Evolutionary conservation across 73 alveolate genomes (phyloP).

Genomic region (Stentor coeruleus): DNA sequence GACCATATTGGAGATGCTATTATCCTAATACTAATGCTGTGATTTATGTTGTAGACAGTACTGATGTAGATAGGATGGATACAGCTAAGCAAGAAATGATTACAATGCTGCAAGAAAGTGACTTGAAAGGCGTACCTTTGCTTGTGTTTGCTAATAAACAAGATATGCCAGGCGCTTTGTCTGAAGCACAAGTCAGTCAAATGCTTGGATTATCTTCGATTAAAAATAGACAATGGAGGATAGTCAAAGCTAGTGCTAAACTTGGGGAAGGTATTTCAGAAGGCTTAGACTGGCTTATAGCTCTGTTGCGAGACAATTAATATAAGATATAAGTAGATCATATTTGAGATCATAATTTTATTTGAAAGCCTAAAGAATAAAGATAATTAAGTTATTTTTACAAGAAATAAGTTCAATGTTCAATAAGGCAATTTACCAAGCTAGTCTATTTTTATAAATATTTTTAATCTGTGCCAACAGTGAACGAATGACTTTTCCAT

Average conservation of each 20-base stretch:
- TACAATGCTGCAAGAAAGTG: constrained; percentile 42
- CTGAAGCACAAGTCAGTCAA: constrained; percentile 33
- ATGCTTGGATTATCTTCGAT: constrained; percentile 28
- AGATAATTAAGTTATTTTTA: no score
- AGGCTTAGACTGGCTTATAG: constrained; percentile 54
- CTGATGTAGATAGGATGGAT: constrained; percentile 55
- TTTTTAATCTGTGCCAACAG: constrained; percentile 8
- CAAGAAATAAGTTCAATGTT: no score
- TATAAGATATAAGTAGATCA: no score
- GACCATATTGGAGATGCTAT: constrained; percentile 86
- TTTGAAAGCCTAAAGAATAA: no score
- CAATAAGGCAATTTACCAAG: no score
- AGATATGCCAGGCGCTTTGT: constrained; percentile 53
- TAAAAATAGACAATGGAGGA: constrained; percentile 37
- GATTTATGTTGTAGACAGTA: constrained; percentile 69
- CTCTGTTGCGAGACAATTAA: not conserved
- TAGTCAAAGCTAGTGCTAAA: constrained; percentile 50
- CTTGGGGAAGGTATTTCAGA: constrained; percentile 69
- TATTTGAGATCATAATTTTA: no score
- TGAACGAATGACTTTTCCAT: constrained; percentile 2
- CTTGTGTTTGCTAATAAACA: constrained; percentile 76
- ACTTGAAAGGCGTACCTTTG: constrained; percentile 59
- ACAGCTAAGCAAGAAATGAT: constrained; percentile 61
- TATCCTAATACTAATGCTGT: constrained; percentile 75
- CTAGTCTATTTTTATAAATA: not conserved